Percentiles rank a stretch among this genome's conserved stretches.
Conservation (phyloP, 2,329 filamentous ascomycete species). For the Epichloe scottii region DNA sequence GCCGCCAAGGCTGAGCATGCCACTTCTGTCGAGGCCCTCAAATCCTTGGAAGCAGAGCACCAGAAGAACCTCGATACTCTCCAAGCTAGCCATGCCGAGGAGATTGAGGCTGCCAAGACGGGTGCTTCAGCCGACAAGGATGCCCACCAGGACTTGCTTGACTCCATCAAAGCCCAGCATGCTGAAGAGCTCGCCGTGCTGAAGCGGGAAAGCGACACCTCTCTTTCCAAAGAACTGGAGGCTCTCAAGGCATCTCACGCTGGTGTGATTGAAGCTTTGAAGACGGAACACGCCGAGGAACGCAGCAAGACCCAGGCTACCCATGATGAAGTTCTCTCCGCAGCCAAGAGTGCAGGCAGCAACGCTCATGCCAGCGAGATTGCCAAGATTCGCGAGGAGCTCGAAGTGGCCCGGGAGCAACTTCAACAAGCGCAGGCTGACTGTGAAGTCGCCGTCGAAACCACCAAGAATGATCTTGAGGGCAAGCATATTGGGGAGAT, state of each 20-base stretch:
- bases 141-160: constrained; percentile 35
- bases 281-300: constrained; percentile 26
- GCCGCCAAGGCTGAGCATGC: constrained; percentile 31
- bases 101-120: constrained; percentile 43
- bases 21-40: constrained; percentile 31
- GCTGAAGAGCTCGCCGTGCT: constrained; percentile 34
- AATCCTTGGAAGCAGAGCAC: constrained; percentile 39
- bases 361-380: constrained; percentile 19
- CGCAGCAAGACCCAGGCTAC: constrained; percentile 21
- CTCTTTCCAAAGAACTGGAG: constrained; percentile 28
- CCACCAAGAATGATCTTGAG: constrained; percentile 32
- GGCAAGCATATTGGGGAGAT: constrained; percentile 33
- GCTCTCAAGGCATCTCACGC: constrained; percentile 31
- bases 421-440: constrained; percentile 32
- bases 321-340: constrained; percentile 20
- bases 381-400: constrained; percentile 14
- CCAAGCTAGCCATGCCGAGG: constrained; percentile 44
- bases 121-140: constrained; percentile 36
- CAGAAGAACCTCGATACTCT: constrained; percentile 42
- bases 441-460: constrained; percentile 32
- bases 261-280: constrained; percentile 28
- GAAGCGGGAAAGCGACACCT: constrained; percentile 28
- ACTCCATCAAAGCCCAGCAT: constrained; percentile 42
- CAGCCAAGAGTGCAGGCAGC: constrained; percentile 18
- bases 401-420: constrained; percentile 30